These are phyloP conservation scores for Venturia carpophila DNA, from an alignment of 2,329 filamentous ascomycete genomes.

Conservation along the genomic window DNA sequence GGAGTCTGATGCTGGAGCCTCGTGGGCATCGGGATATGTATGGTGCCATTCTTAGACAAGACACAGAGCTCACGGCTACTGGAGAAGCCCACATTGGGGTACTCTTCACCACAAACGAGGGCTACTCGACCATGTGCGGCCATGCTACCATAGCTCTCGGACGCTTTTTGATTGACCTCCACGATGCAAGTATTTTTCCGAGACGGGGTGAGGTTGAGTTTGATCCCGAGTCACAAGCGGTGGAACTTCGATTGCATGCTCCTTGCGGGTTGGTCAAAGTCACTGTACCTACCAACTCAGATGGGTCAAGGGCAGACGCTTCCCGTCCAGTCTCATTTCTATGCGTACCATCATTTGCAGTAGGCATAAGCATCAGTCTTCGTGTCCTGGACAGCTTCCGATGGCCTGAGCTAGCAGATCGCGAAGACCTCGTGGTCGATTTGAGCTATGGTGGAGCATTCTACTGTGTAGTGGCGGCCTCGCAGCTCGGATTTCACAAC, in stretches of 20 bases:
- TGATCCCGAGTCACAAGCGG: slow-evolving; percentile 25
- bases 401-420: slow-evolving; percentile 34
- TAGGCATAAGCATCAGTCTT: slow-evolving; percentile 28
- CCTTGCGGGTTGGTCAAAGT: slow-evolving; percentile 39
- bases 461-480: slow-evolving; percentile 33
- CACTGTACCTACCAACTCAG: slow-evolving; percentile 30
- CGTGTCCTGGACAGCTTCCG: slow-evolving; percentile 25
- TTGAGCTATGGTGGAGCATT: slow-evolving; percentile 41
- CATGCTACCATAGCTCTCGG: slow-evolving; percentile 46
- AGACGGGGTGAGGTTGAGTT: slow-evolving; percentile 27
- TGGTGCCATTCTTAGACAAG: slow-evolving; percentile 38
- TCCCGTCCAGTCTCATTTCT: slow-evolving; percentile 35
- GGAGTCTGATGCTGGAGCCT: slow-evolving; percentile 40
- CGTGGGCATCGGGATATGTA: slow-evolving; percentile 47
- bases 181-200: slow-evolving; percentile 36
- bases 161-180: slow-evolving; percentile 28
- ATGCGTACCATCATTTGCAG: slow-evolving; percentile 37
- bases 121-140: slow-evolving; percentile 45
- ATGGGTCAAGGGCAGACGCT: slow-evolving; percentile 30
- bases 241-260: slow-evolving; percentile 35
- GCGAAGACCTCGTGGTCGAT: slow-evolving; percentile 27
- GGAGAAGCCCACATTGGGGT: slow-evolving; percentile 42
- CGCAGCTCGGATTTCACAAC: slow-evolving; percentile 34
- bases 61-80: slow-evolving; percentile 35
- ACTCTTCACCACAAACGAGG: slow-evolving; percentile 42